These are phyloP conservation scores for Exidia glandulosa DNA, from an alignment of 768 basidiomycete genomes.

Conservation along the genomic window DNA sequence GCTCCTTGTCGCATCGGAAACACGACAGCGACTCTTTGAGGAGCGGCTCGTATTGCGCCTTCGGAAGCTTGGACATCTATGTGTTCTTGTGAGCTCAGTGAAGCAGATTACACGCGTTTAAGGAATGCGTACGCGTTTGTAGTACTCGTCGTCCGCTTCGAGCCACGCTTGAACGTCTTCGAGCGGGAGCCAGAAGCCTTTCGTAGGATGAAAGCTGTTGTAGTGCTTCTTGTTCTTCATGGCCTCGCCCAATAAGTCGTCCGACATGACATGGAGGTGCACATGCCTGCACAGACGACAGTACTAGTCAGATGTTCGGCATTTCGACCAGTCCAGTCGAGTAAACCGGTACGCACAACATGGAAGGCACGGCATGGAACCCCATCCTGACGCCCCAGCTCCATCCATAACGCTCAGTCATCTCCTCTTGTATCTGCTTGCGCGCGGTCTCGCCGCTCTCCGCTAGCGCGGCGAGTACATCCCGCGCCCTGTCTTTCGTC, in stretches of 20 bases:
- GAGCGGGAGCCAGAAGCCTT: constrained; percentile 71
- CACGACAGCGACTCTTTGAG: constrained; percentile 61
- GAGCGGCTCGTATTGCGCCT: constrained; percentile 46
- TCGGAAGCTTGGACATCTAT: constrained; percentile 45
- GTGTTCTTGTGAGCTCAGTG: not conserved
- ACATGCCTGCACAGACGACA: constrained; percentile 42
- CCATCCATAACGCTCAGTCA: constrained; percentile 62
- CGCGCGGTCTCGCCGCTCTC: constrained; percentile 47
- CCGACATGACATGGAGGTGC: constrained; percentile 78
- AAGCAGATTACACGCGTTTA: not conserved
- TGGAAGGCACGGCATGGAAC: constrained; percentile 77
- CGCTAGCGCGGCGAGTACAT: constrained; percentile 39
- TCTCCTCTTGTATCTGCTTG: constrained; percentile 64
- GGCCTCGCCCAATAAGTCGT: constrained; percentile 55
- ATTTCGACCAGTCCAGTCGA: not conserved
- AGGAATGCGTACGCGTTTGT: constrained; percentile 29
- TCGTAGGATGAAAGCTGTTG: constrained; percentile 77
- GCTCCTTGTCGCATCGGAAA: constrained; percentile 50
- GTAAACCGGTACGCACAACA: constrained; percentile 61
- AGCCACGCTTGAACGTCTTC: constrained; percentile 77
- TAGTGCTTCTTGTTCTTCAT: constrained; percentile 87
- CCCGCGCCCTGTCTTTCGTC: constrained; percentile 42
- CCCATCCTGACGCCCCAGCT: constrained; percentile 71
- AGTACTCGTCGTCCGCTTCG: constrained; percentile 50
- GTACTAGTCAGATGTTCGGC: not conserved